Base-by-base conservation (phyloP, 306 rosid species). In the Trifolium subterraneum region DNA sequence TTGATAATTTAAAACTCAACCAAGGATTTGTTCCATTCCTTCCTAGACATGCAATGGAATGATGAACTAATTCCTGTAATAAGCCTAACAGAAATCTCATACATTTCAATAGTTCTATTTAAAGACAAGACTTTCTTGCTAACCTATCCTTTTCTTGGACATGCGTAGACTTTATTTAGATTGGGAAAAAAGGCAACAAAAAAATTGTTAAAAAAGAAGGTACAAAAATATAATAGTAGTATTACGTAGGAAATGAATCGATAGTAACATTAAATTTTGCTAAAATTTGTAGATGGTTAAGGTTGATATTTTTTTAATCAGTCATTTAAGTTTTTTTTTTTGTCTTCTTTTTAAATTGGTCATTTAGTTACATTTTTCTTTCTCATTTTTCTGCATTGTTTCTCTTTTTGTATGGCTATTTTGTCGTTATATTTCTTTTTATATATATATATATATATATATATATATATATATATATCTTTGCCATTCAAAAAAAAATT, bases 21-120 rank as follows among this genome's bases (percentile, higher is more conserved):
- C 23, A 3, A 33, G 67, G 70, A 58, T 78, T 73, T 45, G 55
- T 63, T 22, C 72, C 81, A 23, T 41, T 66, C 55, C 38, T 51
- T 56, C 64, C 1, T 44, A 15, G 41, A 78, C 4, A 55, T 68
- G n/a, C 45, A 71, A 45, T 82, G 73, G 77, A 82, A 27, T 9
- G 77, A 71, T 45, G 13, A 51, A 22, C 38, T 63, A 19, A 19
- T 62, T 85, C 64, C 35, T 83, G n/a, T 56, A 22, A 2, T 56
- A 22, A n/a, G 55, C 20, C 16, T 48, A 48, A 6, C 22, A n/a
- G 22, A 48, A n/a, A 48, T 48, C 20, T 7, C 10, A 15, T n/a
- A 48, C 3, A 48, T n/a, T 14, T 48, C 55, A n/a, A 4, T 48
- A 48, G 55, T 48, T 48, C 20, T 48, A 48, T n/a, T 48, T 48